These are phyloP conservation scores for Panaeolus cyanescens DNA, from an alignment of 768 basidiomycete species.

Conservation along the genomic window DNA sequence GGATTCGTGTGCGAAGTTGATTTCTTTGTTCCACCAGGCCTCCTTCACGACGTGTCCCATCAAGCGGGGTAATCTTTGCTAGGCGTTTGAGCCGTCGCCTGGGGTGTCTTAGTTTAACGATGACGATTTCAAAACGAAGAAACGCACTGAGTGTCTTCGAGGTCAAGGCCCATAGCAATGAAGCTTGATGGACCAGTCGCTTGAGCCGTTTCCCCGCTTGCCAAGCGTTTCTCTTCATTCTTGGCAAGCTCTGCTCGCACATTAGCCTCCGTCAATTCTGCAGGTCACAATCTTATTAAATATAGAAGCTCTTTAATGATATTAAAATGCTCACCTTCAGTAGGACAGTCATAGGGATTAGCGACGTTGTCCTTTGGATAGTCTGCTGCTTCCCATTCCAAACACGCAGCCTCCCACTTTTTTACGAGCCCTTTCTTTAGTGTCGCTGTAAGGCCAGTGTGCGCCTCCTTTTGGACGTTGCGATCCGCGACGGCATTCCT, in stretches of 20 bases:
- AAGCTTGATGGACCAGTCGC: not conserved
- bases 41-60: conserved; percentile 7
- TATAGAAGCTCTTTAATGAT: too few relatives aligned
- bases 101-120: not conserved
- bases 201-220: not conserved
- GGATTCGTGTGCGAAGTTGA: conserved; percentile 5
- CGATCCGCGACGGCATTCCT: conserved; percentile 9
- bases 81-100: conserved; percentile 8
- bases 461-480: conserved; percentile 11
- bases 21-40: conserved; percentile 11
- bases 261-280: not conserved
- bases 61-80: not conserved
- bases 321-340: too few relatives aligned
- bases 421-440: not conserved
- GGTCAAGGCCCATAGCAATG: not conserved
- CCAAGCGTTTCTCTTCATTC: not conserved
- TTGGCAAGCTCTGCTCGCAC: not conserved
- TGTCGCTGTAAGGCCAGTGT: conserved; percentile 7
- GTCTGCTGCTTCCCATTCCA: conserved; percentile 10
- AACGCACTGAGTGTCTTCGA: conserved; percentile 3
- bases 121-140: not conserved
- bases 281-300: too few relatives aligned
- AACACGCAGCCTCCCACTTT: conserved; percentile 10
- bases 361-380: conserved; percentile 9
- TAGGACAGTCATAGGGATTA: conserved; percentile 9